Base-by-base conservation (phyloP, 1,284 basidiomycete genomes). In the Trametes polyzona region DNA sequence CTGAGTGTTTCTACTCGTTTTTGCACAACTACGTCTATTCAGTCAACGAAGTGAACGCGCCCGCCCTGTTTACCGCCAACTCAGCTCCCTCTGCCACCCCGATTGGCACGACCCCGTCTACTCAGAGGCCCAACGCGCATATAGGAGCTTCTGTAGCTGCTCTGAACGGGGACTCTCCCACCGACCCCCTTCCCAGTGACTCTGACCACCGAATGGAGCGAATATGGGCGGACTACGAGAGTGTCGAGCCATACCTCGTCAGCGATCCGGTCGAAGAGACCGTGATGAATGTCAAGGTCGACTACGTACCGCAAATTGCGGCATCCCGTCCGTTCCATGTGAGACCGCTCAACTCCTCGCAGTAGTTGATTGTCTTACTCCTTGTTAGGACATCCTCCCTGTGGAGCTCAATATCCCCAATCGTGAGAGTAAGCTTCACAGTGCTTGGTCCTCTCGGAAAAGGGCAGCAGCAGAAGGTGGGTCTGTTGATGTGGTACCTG, bases 1-100 rank as follows among this genome's bases (percentile, higher is more conserved):
- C 96, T 0, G 91, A 96, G 66, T 87, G 86, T 33, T 98, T 99
- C 71, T 97, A 97, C 73, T 90, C 93, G 4, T 98, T 96, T 73
- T 79, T 99, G 19, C 92, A 96, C 71, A 92, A 92, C 61, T 98
- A 97, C 65, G 83, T 93, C 44, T 83, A 88, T 0, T 88, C 93
- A 2, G 78, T 93, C 61, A 91, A 91, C 70, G 89, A 93, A 62
- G 78, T 87, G 12, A 76, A 84, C 2, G 66, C 77, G 9, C 71
- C 75, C 1, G 73, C 77, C 5, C 75, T 80, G 1, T 79, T 82
- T 62, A 65, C 77, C 3, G 69, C 74, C 5, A 69, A 78, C 4
- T 69, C 76, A 12, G 67, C 75, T 3, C 55, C 67, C 0, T 57
- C 68, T 4, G 58, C 67, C 26, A 50, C 55, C 6, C 55, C 67